Percentiles rank a stretch among this genome's conserved stretches.
Evolutionary conservation across 2,329 filamentous ascomycete genomes (phyloP).

Genomic region (Pleurostoma richardsiae): DNA sequence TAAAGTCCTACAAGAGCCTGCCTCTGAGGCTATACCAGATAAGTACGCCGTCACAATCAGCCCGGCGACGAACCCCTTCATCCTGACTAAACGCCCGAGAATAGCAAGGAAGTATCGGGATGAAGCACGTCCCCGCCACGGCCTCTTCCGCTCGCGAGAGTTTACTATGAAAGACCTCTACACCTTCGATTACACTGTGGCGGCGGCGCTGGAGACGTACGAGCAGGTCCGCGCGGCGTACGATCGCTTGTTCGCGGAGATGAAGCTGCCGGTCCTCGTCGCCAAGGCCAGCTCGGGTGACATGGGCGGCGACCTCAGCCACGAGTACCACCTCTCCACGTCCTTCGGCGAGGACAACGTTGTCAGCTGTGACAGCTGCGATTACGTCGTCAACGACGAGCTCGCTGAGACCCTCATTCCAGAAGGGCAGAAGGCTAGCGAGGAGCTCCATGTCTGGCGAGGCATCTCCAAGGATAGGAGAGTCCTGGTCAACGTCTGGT

Average conservation of each 20-base stretch:
- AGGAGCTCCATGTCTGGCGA: constrained; percentile 43
- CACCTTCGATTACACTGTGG: constrained; percentile 72
- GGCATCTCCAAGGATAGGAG: constrained; percentile 64
- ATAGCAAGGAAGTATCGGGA: constrained; percentile 88
- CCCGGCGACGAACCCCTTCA: not conserved
- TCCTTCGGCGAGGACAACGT: constrained; percentile 80
- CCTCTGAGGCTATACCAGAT: constrained; percentile 90
- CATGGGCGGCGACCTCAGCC: constrained; percentile 89
- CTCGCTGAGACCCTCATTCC: constrained; percentile 46
- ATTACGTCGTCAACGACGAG: constrained; percentile 82
- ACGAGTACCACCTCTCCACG: constrained; percentile 87
- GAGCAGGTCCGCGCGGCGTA: constrained; percentile 70
- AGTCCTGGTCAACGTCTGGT: constrained; percentile 67
- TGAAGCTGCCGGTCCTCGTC: constrained; percentile 78
- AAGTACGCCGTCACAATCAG: constrained; percentile 40
- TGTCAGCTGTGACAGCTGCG: constrained; percentile 68
- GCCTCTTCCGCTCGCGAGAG: constrained; percentile 80
- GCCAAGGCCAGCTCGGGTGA: constrained; percentile 92
- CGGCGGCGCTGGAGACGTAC: constrained; percentile 77
- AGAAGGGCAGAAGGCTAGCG: constrained; percentile 1
- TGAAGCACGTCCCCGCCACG: constrained; percentile 82
- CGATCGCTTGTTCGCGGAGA: constrained; percentile 69
- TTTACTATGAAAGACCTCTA: constrained; percentile 99
- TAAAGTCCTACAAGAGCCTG: constrained; percentile 80
- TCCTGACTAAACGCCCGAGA: not conserved